Evolutionary conservation across 192 early-diverging fungal species (phyloP).

Genomic region (Umbelopsis ramanniana): DNA sequence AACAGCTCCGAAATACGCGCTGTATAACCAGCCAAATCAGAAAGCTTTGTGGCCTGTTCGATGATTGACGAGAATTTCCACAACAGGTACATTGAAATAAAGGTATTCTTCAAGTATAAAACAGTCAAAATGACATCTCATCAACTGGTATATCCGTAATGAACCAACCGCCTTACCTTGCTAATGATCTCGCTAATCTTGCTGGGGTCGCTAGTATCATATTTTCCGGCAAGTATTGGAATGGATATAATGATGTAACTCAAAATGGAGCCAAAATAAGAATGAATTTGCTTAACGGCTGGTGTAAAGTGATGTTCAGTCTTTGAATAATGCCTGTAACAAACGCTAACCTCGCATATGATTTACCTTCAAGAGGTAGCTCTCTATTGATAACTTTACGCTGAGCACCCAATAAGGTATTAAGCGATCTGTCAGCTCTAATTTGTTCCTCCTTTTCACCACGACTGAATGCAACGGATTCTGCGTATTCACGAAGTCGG

Average conservation of each 20-base stretch:
- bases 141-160: neutral
- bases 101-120: slow-evolving; percentile 57
- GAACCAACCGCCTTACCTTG: slow-evolving; percentile 37
- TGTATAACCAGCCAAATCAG: slow-evolving; percentile 82
- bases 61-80: slow-evolving; percentile 77
- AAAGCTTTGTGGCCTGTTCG: slow-evolving; percentile 67
- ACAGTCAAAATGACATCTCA: neutral
- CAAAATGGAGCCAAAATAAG: slow-evolving; percentile 80
- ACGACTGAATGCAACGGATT: slow-evolving; percentile 81
- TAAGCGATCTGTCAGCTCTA: slow-evolving; percentile 59
- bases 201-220: slow-evolving; percentile 67
- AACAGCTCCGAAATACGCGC: slow-evolving; percentile 82
- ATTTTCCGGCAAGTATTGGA: slow-evolving; percentile 80
- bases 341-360: neutral
- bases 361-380: slow-evolving; percentile 52
- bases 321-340: neutral
- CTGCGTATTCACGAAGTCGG: slow-evolving; percentile 72
- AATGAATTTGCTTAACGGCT: slow-evolving; percentile 65
- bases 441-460: slow-evolving; percentile 70
- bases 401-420: slow-evolving; percentile 56
- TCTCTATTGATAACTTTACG: slow-evolving; percentile 61
- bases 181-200: slow-evolving; percentile 82
- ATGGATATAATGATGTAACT: slow-evolving; percentile 83
- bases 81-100: slow-evolving; percentile 85
- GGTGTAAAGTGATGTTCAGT: neutral